phyloP scores from a whole-genome alignment of 179 eudicot species.

The Beta corolliflora region DNA sequence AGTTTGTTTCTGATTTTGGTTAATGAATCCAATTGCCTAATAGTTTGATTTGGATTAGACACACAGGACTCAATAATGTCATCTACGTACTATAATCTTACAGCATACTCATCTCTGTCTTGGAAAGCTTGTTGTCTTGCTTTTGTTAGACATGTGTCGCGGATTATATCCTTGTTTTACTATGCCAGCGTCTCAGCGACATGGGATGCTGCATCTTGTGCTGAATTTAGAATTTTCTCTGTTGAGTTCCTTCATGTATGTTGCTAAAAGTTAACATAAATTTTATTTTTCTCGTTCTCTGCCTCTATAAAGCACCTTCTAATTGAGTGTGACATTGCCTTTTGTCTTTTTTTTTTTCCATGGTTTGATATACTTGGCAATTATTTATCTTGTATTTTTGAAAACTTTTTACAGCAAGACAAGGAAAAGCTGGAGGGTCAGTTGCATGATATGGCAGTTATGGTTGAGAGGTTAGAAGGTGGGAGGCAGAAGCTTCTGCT shows the following conservation, averaged over 20 bases:
- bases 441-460: constrained; percentile 94
- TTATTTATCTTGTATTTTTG: neutral
- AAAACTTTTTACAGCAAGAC: constrained; percentile 58
- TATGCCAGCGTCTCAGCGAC: too few species aligned
- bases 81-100: neutral
- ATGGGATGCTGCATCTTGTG: neutral
- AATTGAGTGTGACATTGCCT: neutral
- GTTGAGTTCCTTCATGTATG: neutral
- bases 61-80: neutral
- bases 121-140: neutral
- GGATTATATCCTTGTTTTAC: neutral
- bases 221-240: neutral
- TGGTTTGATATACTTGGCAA: neutral
- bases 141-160: neutral
- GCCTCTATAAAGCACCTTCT: neutral
- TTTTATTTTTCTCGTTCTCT: neutral
- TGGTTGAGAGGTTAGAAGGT: constrained; percentile 86
- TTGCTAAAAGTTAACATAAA: neutral
- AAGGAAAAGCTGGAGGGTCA: constrained; percentile 85
- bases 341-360: neutral
- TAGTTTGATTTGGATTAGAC: neutral
- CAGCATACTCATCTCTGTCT: neutral
- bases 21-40: neutral
- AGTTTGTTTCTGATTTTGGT: neutral
- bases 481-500: constrained; percentile 88